A percentile compares a stretch with the other conserved stretches of the same genome.
These are phyloP conservation scores for Balakata baccata DNA, from an alignment of 345 rosid species.

Conservation along the genomic window DNA sequence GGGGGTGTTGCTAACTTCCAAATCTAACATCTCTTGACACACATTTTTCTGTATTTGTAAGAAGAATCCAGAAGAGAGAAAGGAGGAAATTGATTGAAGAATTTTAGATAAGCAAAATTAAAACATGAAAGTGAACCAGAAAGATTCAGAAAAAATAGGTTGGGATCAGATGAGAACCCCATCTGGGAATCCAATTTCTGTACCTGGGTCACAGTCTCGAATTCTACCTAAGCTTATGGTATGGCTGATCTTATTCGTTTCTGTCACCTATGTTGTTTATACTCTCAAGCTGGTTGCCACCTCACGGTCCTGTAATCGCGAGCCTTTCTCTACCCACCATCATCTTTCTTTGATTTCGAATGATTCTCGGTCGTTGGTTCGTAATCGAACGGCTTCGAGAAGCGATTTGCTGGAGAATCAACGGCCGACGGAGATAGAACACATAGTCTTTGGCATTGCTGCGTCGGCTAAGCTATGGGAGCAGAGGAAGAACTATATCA, in stretches of 20 bases:
- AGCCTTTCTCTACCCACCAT: constrained; percentile 24
- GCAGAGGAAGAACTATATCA: constrained; percentile 79
- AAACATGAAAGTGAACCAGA: constrained; percentile 35
- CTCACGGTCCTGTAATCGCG: constrained; percentile 50
- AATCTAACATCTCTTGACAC: neutral
- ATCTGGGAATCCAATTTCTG: constrained; percentile 30
- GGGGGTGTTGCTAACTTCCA: neutral
- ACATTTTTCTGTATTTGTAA: neutral
- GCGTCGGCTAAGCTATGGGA: constrained; percentile 94
- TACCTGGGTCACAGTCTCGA: constrained; percentile 42
- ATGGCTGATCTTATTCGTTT: constrained; percentile 63
- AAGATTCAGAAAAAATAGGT: constrained; percentile 53
- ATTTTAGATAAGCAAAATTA: too few species aligned
- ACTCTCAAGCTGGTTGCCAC: constrained; percentile 77
- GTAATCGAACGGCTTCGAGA: constrained; percentile 21
- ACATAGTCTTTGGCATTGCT: constrained; percentile 85
- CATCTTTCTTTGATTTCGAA: constrained; percentile 20
- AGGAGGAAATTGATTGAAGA: neutral
- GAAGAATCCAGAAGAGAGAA: neutral
- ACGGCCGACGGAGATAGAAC: constrained; percentile 44
- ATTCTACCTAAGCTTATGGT: constrained; percentile 61
- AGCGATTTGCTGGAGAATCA: neutral
- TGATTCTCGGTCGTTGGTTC: constrained; percentile 27
- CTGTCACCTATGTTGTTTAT: constrained; percentile 70
- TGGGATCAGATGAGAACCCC: constrained; percentile 66